A percentile compares a stretch with the other conserved stretches of the same genome.
These are phyloP conservation scores for Albatrellus ellisii DNA, from an alignment of 768 basidiomycete species.

Conservation along the genomic window DNA sequence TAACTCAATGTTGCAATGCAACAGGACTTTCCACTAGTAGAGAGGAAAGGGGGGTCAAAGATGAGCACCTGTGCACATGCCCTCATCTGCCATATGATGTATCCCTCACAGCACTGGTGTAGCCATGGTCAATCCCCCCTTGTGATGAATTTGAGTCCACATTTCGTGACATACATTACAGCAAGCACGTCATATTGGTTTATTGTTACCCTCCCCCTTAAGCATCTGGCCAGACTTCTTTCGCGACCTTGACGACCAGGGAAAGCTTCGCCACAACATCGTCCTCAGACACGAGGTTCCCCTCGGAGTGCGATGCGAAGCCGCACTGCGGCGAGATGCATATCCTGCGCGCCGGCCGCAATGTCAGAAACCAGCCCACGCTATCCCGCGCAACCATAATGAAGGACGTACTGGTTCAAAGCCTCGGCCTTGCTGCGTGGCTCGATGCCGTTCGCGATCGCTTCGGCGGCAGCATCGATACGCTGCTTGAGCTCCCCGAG, in stretches of 20 bases:
- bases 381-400: not conserved
- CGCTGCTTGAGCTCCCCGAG: conserved; percentile 25
- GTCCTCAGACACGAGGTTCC: conserved; percentile 25
- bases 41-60: too few relatives aligned
- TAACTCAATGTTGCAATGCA: too few relatives aligned
- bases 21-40: too few relatives aligned
- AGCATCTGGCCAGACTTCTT: not conserved
- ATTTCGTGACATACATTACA: too few relatives aligned
- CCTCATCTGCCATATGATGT: too few relatives aligned
- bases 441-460: conserved; percentile 26
- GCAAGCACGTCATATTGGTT: too few relatives aligned
- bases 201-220: too few relatives aligned
- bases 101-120: too few relatives aligned
- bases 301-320: conserved; percentile 33
- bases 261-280: conserved; percentile 25
- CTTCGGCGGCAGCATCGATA: conserved; percentile 29
- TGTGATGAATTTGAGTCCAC: too few relatives aligned
- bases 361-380: not conserved
- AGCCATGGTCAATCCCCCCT: too few relatives aligned
- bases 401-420: conserved; percentile 22
- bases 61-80: too few relatives aligned
- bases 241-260: conserved; percentile 24
- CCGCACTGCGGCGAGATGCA: conserved; percentile 39
- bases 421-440: conserved; percentile 27
- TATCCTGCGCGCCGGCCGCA: conserved; percentile 25